phyloP scores from a whole-genome alignment of 2,329 filamentous ascomycete genomes.

The Penicillium sp. region DNA sequence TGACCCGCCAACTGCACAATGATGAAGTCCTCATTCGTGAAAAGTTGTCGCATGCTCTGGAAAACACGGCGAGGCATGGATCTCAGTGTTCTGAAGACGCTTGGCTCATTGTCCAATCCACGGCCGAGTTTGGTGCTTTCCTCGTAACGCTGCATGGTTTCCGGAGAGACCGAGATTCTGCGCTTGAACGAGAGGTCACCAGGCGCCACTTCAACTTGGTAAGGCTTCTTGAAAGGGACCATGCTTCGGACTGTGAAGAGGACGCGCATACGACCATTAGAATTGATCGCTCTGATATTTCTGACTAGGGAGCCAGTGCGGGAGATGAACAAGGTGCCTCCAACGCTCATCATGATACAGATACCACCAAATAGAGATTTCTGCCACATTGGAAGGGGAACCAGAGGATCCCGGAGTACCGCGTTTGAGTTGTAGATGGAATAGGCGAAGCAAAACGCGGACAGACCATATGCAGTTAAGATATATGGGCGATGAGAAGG shows the following conservation, averaged over 20 bases:
- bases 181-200: constrained; percentile 15
- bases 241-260: constrained; percentile 36
- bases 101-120: constrained; percentile 13
- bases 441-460: constrained; percentile 53
- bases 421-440: constrained; percentile 51
- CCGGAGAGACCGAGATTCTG: constrained; percentile 33
- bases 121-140: constrained; percentile 13
- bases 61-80: constrained; percentile 31
- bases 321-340: constrained; percentile 60
- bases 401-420: constrained; percentile 50
- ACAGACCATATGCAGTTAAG: constrained; percentile 57
- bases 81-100: constrained; percentile 33
- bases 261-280: constrained; percentile 30
- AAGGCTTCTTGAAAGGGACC: constrained; percentile 38
- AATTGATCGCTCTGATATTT: constrained; percentile 52
- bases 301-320: constrained; percentile 59
- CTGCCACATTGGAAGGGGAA: constrained; percentile 56
- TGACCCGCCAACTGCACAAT: constrained; percentile 36
- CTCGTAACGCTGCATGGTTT: constrained; percentile 21
- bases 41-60: constrained; percentile 35
- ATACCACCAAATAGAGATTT: constrained; percentile 56
- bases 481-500: constrained; percentile 64
- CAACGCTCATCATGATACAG: constrained; percentile 57
- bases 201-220: constrained; percentile 31
- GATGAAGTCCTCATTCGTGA: constrained; percentile 41